Evolutionary conservation across 306 rosid genomes (phyloP).

Genomic region (Abrus pulchellus): DNA sequence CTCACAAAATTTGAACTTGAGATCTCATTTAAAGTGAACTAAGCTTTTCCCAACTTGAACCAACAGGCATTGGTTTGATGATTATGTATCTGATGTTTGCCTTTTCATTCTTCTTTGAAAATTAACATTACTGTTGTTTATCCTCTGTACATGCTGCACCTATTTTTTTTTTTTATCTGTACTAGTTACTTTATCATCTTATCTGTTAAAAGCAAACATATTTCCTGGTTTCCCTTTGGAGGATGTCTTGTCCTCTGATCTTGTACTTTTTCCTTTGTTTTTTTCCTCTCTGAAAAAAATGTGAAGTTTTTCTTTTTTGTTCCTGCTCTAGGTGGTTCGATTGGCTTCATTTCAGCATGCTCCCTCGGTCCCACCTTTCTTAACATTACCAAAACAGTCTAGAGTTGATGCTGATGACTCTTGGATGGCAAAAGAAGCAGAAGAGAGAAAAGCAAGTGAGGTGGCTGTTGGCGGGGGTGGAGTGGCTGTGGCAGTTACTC

Average conservation of each 20-base stretch:
- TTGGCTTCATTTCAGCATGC: conserved; percentile 99
- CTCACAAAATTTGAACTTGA: not conserved
- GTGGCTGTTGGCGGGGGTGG: conserved; percentile 99
- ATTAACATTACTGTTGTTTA: conserved; percentile 7
- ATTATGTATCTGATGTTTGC: conserved; percentile 29
- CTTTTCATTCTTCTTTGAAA: conserved; percentile 34
- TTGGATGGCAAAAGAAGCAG: conserved; percentile 61
- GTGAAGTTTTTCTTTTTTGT: conserved; percentile 31
- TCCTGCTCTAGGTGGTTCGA: conserved; percentile 82
- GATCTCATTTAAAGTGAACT: not conserved
- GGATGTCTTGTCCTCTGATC: conserved; percentile 13
- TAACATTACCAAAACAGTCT: conserved; percentile 80
- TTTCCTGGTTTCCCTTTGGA: conserved; percentile 24
- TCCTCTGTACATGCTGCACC: conserved; percentile 25
- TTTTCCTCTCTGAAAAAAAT: not conserved
- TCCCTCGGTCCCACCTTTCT: conserved; percentile 95
- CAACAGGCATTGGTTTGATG: not conserved
- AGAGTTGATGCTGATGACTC: conserved; percentile 79
- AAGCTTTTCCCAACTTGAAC: not conserved
- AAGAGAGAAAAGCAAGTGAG: conserved; percentile 85
- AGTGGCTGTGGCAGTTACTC: conserved; percentile 94
- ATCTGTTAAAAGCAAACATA: conserved; percentile 28
- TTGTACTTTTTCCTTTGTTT: conserved; percentile 4
- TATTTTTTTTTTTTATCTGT: not conserved
- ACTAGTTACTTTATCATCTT: conserved; percentile 30